Evolutionary conservation across 768 basidiomycete species (phyloP), one percentile per base, ranked within the genome.

Genomic region (Phlebiopsis gigantea): DNA sequence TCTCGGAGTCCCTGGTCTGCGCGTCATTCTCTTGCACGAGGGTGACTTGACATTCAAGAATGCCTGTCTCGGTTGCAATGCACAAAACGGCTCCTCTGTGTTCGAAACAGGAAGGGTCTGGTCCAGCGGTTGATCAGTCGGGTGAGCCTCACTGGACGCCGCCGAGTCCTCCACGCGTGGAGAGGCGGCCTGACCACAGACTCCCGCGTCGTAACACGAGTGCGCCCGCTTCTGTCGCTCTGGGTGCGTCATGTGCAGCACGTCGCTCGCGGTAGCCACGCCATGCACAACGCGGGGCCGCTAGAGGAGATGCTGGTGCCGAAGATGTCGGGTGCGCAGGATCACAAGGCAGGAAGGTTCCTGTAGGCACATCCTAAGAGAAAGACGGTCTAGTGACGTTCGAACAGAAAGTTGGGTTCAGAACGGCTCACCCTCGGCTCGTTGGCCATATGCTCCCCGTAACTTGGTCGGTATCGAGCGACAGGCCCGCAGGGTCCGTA

Each of bases 361-460:
- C 39, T 24, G 50, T 41, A 21, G 24, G 14, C 12, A 25, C 24
- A 21, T 51, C 17, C n/a, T 19, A 15, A 24, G 21, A 51, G n/a
- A 28, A 48, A n/a, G 50, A 12, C 31, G 9, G 22, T 3, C 24
- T 10, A 51, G 22, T n/a, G 39, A 19, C 15, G 22, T 51, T 31
- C 34, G 21, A 51, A 51, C 10, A 30, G 34, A 51, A 51, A 8
- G 17, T 9, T 24, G n/a, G 34, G 29, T 21, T 21, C 14, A 7
- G n/a, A 21, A 51, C 50, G 50, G 50, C 50, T 51, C 50, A 51
- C 50, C 50, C 12, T 51, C 50, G 50, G 49, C 34, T 51, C 14
- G 30, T 41, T 15, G n/a, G 6, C 50, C 50, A 51, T 41, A 51
- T 51, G 50, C 31, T 51, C 22, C 3, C 19, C 50, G 31, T 15